Base-by-base conservation (phyloP, 331 rosid species). In the Pyracantha coccinea region DNA sequence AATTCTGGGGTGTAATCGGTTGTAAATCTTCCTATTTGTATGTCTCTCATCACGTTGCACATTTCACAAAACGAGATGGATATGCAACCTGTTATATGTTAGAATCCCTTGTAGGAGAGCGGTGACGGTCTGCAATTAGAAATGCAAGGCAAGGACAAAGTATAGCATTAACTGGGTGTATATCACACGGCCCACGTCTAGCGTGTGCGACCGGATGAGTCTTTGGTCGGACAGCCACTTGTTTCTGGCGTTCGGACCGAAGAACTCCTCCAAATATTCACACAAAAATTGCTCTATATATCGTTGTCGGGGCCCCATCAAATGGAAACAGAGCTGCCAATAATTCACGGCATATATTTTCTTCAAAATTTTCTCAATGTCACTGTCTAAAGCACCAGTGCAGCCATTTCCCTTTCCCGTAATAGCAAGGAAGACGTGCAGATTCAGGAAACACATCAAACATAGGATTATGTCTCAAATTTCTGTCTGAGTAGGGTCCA, bases 321-420 rank as follows among this genome's bases (percentile, higher is more conserved):
- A 21, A 60, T 70, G 79, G 84, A 77, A 82, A 73, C 79, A 58
- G 53, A 54, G 77, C 79, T 79, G 72, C 63, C 25, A 55, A 65
- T 73, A 83, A 77, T 84, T 86, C 91, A 86, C 91, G 69, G 10
- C 11, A 67, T 64, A 82, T 38, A 58, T 85, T 85, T 25, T 50
- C 20, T 16, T 50, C 2, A 2, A 50, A 50, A 5, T 50, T 50
- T 38, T 17, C 8, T 71, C 45, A 2, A 63, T 19, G 21, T 15
- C 68, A 1, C 35, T 9, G 41, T 31, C 35, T 29, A 7, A 60
- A 59, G 9, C 28, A 4, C 21, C 20, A 7, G 23, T 17, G 62
- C 41, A 38, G 27, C 68, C 8, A 17, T 68, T 79, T 79, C 20
- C 27, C 71, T 74, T 74, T 68, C 41, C 80, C 31, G 53, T 64